Evolutionary conservation across 805 yeast genomes (phyloP), one percentile per base, ranked within the genome.

Genomic region (Geotrichum ghanense): DNA sequence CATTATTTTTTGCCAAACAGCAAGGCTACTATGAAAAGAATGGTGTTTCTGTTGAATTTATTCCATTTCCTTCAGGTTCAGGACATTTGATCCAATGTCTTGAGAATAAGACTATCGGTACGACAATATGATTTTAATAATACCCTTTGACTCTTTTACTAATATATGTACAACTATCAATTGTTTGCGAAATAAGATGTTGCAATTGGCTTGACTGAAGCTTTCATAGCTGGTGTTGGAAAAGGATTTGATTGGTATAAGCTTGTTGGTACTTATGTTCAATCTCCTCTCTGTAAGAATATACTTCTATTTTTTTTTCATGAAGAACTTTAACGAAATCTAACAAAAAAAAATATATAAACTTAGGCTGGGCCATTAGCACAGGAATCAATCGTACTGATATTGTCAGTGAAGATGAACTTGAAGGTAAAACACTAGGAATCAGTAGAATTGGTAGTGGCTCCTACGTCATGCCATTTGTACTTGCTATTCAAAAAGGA

Each of bases 151-250:
- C n/a, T n/a, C n/a, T n/a, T 5, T 39, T 9, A 7, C 16, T 10
- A 39, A n/a, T 5, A 5, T 9, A 20, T n/a, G 24, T 5, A 5
- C 5, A 7, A 39, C 25, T 39, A 9, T 19, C 4, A n/a, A 17
- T 16, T 34, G 2, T 5, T 6, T 19, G 12, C 12, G 14, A 12
- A 5, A 6, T 9, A 26, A 45, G 67, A 88, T 56, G 69, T 84
- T 45, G 95, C 94, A 24, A 75, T 89, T 57, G 97, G 97, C 0
- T 71, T 88, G 46, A 88, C 96, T 3, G 97, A 88, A 62, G 95
- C 94, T 0, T 88, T 88, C 65, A 78, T 89, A 2, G 78, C 92
- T 23, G 95, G 90, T 17, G 68, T 83, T 44, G 83, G 85, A 21
- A 79, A 83, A 50, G 89, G 88, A 0, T 75, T 75, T 52, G 72